Evolutionary conservation across 2,329 filamentous ascomycete genomes (phyloP).

Genomic region (Colletotrichum camelliae): DNA sequence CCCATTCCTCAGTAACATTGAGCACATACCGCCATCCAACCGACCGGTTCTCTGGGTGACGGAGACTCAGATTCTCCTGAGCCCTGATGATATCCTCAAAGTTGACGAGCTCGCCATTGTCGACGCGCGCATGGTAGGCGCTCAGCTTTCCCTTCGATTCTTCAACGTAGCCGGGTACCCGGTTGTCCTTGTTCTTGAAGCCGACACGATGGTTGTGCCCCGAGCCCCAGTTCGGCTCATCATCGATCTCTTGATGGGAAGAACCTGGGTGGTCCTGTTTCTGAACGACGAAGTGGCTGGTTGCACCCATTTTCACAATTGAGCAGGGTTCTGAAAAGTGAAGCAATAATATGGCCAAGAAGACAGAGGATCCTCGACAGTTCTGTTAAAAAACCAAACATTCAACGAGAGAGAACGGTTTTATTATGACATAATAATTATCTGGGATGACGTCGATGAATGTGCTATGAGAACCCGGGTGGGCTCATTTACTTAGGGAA

Average conservation of each 20-base stretch:
- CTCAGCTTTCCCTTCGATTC: background rate
- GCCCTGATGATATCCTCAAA: constrained; percentile 39
- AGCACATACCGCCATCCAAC: constrained; percentile 55
- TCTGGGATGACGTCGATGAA: too few species aligned
- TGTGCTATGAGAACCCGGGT: too few species aligned
- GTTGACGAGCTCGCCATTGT: constrained; percentile 37
- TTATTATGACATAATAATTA: too few species aligned
- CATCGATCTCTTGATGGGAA: constrained; percentile 39
- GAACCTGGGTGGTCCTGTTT: constrained; percentile 40
- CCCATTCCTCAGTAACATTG: constrained; percentile 51
- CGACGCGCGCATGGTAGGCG: constrained; percentile 2
- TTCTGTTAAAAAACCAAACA: too few species aligned
- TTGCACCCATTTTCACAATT: background rate
- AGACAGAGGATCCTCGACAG: too few species aligned
- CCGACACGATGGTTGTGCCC: constrained; percentile 44
- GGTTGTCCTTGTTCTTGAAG: constrained; percentile 38
- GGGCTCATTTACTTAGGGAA: too few species aligned
- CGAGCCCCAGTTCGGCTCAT: constrained; percentile 46
- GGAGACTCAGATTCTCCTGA: constrained; percentile 47
- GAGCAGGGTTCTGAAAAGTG: too few species aligned
- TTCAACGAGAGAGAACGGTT: too few species aligned
- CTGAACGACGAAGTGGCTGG: constrained; percentile 7
- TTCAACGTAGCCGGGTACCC: constrained; percentile 36
- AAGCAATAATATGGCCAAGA: too few species aligned
- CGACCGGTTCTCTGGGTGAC: constrained; percentile 46